Conservation (phyloP, 192 early-diverging fungal genomes). For the Rhizophagus clarus region DNA sequence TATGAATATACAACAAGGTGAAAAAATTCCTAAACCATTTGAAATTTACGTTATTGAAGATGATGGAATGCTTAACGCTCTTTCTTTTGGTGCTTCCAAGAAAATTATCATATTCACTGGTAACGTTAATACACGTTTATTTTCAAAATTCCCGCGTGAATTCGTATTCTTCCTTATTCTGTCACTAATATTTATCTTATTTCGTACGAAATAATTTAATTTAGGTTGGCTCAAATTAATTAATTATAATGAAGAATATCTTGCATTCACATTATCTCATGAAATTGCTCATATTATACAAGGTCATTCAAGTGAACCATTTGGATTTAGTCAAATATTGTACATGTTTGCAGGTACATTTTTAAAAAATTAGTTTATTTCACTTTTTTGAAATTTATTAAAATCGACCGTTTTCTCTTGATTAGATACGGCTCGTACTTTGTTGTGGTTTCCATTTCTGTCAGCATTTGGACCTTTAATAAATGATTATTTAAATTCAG, state of each 20-base stretch:
- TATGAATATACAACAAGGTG: slow-evolving; percentile 24
- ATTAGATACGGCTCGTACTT: slow-evolving; percentile 37
- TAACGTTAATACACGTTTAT: background rate
- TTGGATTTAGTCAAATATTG: slow-evolving; percentile 54
- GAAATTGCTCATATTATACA: slow-evolving; percentile 61
- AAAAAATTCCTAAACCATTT: slow-evolving; percentile 37
- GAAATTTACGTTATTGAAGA: slow-evolving; percentile 43
- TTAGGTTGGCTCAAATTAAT: slow-evolving; percentile 14
- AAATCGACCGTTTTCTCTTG: background rate
- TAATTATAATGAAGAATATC: slow-evolving; percentile 45
- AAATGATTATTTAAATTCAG: slow-evolving; percentile 37
- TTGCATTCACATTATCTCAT: slow-evolving; percentile 56
- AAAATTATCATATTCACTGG: slow-evolving; percentile 42
- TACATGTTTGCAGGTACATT: slow-evolving; percentile 50
- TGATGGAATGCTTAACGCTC: slow-evolving; percentile 37
- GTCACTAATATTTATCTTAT: background rate
- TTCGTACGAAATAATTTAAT: background rate
- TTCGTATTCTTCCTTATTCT: background rate
- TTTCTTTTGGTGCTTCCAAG: slow-evolving; percentile 38
- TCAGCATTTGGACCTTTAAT: slow-evolving; percentile 39
- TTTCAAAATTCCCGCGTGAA: background rate
- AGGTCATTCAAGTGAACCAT: slow-evolving; percentile 56
- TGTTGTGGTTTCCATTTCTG: slow-evolving; percentile 37
- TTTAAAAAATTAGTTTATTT: background rate
- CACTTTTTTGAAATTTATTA: background rate